phyloP scores from a whole-genome alignment of 257 asterid genomes.

The Solanum phureja region DNA sequence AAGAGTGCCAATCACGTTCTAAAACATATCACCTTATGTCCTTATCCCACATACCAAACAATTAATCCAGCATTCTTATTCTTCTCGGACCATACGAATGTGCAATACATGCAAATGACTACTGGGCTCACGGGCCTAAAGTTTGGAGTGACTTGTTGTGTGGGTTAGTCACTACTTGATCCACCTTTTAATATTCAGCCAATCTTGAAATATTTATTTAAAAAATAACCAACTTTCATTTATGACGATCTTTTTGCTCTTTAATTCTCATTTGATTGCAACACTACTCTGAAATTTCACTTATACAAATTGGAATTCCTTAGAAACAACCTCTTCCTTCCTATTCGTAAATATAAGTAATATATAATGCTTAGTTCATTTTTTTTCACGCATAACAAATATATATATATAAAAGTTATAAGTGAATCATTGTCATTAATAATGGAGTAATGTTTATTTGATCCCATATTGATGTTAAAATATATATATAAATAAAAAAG shows the following conservation, averaged over 20 bases:
- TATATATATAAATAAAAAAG: too few species aligned
- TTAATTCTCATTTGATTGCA: too few species aligned
- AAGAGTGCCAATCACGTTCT: background rate
- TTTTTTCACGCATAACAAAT: too few species aligned
- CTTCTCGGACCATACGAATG: background rate
- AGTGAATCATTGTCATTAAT: too few species aligned
- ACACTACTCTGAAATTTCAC: too few species aligned
- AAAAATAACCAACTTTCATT: too few species aligned
- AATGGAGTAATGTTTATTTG: background rate
- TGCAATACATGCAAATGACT: background rate
- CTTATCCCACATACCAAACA: background rate
- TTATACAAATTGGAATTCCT: background rate
- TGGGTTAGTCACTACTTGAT: background rate
- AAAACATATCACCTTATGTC: background rate
- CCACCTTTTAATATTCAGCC: background rate
- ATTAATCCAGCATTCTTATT: background rate
- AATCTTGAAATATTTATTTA: background rate
- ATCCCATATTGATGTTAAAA: background rate
- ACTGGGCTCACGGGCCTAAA: background rate
- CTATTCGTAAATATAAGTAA: background rate
- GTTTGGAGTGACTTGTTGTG: background rate
- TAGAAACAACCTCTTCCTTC: background rate
- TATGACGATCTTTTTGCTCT: too few species aligned
- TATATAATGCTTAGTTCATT: too few species aligned
- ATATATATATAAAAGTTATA: too few species aligned